phyloP scores from a whole-genome alignment of 768 basidiomycete genomes.

The Sporobolomyces phaffii region DNA sequence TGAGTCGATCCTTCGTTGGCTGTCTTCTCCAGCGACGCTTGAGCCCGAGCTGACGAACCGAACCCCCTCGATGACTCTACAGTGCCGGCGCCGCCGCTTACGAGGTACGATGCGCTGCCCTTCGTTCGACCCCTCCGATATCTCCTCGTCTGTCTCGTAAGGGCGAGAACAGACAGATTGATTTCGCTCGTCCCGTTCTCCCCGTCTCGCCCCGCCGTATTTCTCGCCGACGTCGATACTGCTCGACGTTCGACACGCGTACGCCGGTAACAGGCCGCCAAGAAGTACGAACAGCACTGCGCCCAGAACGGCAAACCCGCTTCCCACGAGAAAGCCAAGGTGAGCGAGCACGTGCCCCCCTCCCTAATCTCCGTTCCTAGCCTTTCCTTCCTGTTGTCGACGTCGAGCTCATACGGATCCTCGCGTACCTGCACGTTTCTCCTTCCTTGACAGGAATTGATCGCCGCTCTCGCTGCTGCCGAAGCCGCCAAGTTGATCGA shows the following conservation, averaged over 20 bases:
- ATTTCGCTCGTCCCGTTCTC: background rate
- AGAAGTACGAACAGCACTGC: conserved; percentile 15
- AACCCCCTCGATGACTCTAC: too few species aligned
- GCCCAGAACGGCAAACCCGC: conserved; percentile 18
- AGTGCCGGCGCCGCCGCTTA: conserved; percentile 14
- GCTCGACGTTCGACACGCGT: background rate
- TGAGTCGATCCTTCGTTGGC: background rate
- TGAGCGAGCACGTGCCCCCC: background rate
- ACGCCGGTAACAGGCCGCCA: background rate
- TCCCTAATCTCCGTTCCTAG: background rate
- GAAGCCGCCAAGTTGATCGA: conserved; percentile 49
- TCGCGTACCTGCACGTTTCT: conserved; percentile 39
- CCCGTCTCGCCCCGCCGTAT: too few species aligned
- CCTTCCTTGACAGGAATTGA: conserved; percentile 48
- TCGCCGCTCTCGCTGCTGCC: conserved; percentile 47
- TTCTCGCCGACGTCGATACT: too few species aligned
- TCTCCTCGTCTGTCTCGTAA: too few species aligned
- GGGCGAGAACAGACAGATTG: background rate
- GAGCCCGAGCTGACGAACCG: too few species aligned
- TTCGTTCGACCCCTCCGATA: too few species aligned
- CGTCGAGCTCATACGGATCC: background rate
- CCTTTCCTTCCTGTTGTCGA: too few species aligned
- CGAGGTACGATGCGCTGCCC: conserved; percentile 3
- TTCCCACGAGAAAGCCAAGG: conserved; percentile 11
- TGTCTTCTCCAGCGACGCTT: too few species aligned